A percentile compares a stretch with the other conserved stretches of the same genome.
These are phyloP conservation scores for Juncus inflexus DNA, from an alignment of 176 grass and related monocot genomes.

Conservation along the genomic window DNA sequence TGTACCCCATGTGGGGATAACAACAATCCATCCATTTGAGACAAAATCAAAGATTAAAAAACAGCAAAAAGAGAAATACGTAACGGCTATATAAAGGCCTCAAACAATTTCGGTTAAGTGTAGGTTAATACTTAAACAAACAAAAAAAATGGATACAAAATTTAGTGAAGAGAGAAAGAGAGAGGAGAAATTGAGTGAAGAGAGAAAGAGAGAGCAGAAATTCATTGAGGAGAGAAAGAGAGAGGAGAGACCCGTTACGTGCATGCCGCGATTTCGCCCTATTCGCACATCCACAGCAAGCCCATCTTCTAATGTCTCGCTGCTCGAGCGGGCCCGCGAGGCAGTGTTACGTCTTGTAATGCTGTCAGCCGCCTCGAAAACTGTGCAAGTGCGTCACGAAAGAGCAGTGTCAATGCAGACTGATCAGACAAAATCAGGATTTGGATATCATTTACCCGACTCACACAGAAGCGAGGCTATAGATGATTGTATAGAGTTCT, in stretches of 20 bases:
- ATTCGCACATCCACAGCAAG: constrained; percentile 34
- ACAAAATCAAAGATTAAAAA: background rate
- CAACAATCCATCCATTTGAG: constrained; percentile 12
- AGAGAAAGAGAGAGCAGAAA: background rate
- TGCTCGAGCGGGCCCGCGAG: constrained; percentile 60
- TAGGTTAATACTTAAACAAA: constrained; percentile 11
- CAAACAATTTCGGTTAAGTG: background rate
- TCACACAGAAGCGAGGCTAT: constrained; percentile 53
- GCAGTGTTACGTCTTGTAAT: constrained; percentile 63
- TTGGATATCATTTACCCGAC: constrained; percentile 39
- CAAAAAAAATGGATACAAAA: background rate
- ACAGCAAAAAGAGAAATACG: constrained; percentile 3
- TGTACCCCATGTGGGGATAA: constrained; percentile 25
- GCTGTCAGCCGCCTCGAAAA: constrained; percentile 50
- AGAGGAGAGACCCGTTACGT: constrained; percentile 23
- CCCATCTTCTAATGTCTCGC: constrained; percentile 45
- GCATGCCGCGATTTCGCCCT: constrained; percentile 52
- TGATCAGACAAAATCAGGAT: background rate
- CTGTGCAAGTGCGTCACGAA: constrained; percentile 23
- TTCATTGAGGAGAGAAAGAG: constrained; percentile 14
- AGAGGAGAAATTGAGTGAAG: background rate
- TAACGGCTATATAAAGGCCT: constrained; percentile 21
- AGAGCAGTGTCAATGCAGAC: constrained; percentile 28
- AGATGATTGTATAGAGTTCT: constrained; percentile 76
- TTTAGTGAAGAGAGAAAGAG: background rate